Evolutionary conservation across 129 eudicot species (phyloP).

Genomic region (Logfia minima): DNA sequence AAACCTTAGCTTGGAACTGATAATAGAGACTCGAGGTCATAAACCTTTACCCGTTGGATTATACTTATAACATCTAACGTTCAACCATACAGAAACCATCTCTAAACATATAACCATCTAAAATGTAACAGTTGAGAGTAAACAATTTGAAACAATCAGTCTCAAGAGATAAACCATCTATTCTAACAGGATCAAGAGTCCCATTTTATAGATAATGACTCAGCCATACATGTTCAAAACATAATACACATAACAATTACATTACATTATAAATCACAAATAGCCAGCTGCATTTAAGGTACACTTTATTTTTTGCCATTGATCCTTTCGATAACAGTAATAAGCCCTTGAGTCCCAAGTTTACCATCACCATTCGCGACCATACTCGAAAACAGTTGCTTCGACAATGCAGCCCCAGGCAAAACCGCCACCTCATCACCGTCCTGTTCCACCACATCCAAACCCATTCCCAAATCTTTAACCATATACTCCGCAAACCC

Average conservation of each 20-base stretch:
- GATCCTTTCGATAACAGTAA: slow-evolving; percentile 70
- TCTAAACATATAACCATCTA: background rate
- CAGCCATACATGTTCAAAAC: background rate
- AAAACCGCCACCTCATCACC: slow-evolving; percentile 54
- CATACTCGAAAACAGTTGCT: slow-evolving; percentile 14
- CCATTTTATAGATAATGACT: background rate
- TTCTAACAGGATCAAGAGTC: background rate
- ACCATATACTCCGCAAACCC: slow-evolving; percentile 95
- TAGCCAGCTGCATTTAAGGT: background rate
- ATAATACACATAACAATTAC: background rate
- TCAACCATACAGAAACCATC: no score
- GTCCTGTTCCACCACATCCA: slow-evolving; percentile 62
- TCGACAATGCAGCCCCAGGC: slow-evolving; percentile 79
- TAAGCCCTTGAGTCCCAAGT: slow-evolving; percentile 73
- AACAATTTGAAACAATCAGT: background rate
- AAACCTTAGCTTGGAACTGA: background rate
- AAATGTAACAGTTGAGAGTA: background rate
- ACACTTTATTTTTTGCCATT: slow-evolving; percentile 49
- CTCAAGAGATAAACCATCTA: background rate
- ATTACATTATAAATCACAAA: background rate
- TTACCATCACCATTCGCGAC: slow-evolving; percentile 66
- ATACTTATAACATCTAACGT: background rate
- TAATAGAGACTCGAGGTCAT: no score
- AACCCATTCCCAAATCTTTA: slow-evolving; percentile 90
- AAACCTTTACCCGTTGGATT: no score